Evolutionary conservation across 2,329 filamentous ascomycete species (phyloP), one percentile per base, ranked within the genome.

Genomic region (Myriosclerotinia duriaeana): DNA sequence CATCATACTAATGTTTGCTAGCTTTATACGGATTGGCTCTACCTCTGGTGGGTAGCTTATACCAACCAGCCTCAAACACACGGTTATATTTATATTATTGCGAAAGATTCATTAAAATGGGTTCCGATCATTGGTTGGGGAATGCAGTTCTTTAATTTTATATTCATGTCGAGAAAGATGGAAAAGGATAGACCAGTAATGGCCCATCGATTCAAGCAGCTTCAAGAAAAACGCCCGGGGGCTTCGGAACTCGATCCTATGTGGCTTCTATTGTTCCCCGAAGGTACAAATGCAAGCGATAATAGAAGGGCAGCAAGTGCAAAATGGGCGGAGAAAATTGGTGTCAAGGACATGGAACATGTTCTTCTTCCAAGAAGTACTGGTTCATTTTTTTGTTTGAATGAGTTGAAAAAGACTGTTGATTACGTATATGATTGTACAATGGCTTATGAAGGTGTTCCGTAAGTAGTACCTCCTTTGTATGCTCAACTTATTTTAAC

Each of bases 1-100:
- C 17, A 38, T 44, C 5, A 30, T 67, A 58, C 75, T 76, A 68
- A 74, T 71, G 44, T 54, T 17, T 36, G 1, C 34, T 71, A 85
- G 85, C 88, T 96, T 63, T 96, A 96, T 76, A 94, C 92, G 11
- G 92, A 96, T 78, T 96, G 92, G 92, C 79, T 96, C 11, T 96
- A 96, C 76, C 84, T 96, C 9, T 96, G 92, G 92, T 96, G 92
- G 92, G 88, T 92, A 36, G 91, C 88, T n/a, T 96, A 96, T 74
- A 92, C 90, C 36, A 89, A 88, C 74, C 77, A 73, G 2, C 90
- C 90, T 66, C 84, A 85, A 64, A 92, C 92, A 86, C 90, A 95
- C 73, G 92, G 93, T 14, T 89, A 92, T 75, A 84, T 96, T 74
- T 96, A 92, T 80, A 96, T 96, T 76, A 94, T 96, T 73, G 81